A percentile compares a stretch with the other conserved stretches of the same genome.
phyloP scores from a whole-genome alignment of 148 eudicot genomes.

The Amaranthus cruentus region DNA sequence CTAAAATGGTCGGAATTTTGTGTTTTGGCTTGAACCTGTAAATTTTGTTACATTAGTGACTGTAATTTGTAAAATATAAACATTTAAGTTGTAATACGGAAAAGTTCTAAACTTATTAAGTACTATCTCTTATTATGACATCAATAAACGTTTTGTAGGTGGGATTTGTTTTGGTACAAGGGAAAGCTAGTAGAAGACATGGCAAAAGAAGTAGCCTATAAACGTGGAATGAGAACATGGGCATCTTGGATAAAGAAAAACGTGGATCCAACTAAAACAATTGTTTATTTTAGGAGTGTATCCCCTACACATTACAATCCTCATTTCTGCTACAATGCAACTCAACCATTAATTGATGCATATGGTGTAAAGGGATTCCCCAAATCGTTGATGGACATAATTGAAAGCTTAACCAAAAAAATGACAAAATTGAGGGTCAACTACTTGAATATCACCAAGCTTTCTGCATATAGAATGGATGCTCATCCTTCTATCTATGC shows the following conservation, averaged over 20 bases:
- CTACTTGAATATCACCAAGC: conserved; percentile 34
- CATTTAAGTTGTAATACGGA: too few relatives aligned
- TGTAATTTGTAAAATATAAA: too few relatives aligned
- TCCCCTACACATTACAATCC: conserved; percentile 14
- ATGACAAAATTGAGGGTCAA: neutral
- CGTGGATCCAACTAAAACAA: conserved; percentile 2
- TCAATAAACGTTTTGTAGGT: conserved; percentile 25
- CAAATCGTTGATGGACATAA: conserved; percentile 7
- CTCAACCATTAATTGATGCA: neutral
- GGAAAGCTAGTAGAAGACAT: conserved; percentile 28
- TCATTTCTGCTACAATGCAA: conserved; percentile 16
- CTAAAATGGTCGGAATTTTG: too few relatives aligned
- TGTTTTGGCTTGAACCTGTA: too few relatives aligned
- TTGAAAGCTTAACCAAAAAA: conserved; percentile 20
- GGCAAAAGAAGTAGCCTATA: conserved; percentile 26
- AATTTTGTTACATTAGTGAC: too few relatives aligned
- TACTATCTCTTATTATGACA: too few relatives aligned
- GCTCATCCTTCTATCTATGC: conserved; percentile 22
- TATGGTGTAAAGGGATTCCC: conserved; percentile 8
- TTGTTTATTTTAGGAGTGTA: conserved; percentile 14
- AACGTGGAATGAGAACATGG: conserved; percentile 39
- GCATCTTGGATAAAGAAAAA: conserved; percentile 12
- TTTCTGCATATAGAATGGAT: conserved; percentile 30
- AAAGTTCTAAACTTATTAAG: too few relatives aligned
- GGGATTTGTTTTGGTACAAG: conserved; percentile 34